These are phyloP conservation scores for Psilocybe sp. DNA, from an alignment of 768 basidiomycete genomes.

Conservation along the genomic window DNA sequence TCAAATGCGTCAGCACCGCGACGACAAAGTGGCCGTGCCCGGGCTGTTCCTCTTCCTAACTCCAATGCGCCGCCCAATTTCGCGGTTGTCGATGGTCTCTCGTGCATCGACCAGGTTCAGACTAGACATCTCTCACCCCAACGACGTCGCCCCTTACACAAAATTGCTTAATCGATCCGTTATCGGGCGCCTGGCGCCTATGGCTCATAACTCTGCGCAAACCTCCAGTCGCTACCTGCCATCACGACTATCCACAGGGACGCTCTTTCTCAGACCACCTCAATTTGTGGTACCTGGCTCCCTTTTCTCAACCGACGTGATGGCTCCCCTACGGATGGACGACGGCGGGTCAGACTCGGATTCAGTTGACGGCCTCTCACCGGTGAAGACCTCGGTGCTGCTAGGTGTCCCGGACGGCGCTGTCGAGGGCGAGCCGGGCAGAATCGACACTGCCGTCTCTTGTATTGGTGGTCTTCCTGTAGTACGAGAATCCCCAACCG, in stretches of 20 bases:
- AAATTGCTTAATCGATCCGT: conserved; percentile 82
- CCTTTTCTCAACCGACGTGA: no score
- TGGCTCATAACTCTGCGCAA: conserved; percentile 9
- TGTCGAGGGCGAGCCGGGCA: conserved; percentile 54
- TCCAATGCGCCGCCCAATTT: no score
- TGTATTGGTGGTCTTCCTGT: conserved; percentile 90
- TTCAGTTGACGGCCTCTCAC: conserved; percentile 41
- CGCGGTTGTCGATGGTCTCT: no score
- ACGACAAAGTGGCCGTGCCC: no score
- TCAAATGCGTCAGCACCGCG: no score
- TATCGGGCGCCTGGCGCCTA: conserved; percentile 10
- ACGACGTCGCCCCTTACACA: no score
- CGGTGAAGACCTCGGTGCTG: conserved; percentile 67
- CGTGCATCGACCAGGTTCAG: no score
- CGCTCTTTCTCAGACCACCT: conserved; percentile 11
- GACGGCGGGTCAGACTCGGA: conserved; percentile 85
- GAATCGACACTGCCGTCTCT: conserved; percentile 78
- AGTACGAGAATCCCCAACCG: conserved; percentile 68
- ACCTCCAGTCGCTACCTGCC: conserved; percentile 7
- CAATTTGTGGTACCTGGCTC: conserved; percentile 6
- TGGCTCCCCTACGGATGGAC: conserved; percentile 41
- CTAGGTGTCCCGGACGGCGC: conserved; percentile 80
- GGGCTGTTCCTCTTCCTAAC: no score
- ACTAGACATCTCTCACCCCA: no score
- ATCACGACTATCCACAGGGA: conserved; percentile 5